These are phyloP conservation scores for Zygnema circumcarinatum DNA, from an alignment of 139 green algal genomes.

Conservation along the genomic window DNA sequence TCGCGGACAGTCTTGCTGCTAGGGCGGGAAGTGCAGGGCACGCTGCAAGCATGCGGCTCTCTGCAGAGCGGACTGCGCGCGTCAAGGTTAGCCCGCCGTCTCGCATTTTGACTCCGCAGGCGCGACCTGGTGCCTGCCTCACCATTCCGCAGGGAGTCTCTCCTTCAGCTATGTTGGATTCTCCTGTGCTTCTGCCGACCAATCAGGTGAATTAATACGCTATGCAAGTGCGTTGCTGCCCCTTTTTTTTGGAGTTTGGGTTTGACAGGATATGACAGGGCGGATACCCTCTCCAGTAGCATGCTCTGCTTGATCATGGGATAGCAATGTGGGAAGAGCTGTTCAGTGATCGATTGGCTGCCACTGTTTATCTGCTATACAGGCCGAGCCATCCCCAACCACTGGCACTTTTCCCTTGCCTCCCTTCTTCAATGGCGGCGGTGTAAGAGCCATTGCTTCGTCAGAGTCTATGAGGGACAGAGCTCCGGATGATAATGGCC, in stretches of 20 bases:
- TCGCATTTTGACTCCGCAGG: background rate
- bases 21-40: too few relatives aligned
- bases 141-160: background rate
- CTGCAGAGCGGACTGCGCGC: background rate
- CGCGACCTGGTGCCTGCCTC: background rate
- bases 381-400: constrained; percentile 39
- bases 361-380: background rate
- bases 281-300: background rate
- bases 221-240: background rate
- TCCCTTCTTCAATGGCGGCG: constrained; percentile 34
- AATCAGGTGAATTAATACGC: constrained; percentile 21
- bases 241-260: background rate
- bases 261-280: background rate
- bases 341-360: background rate
- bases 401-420: constrained; percentile 38
- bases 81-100: constrained; percentile 12
- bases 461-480: constrained; percentile 10
- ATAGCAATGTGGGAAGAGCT: background rate
- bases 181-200: constrained; percentile 7
- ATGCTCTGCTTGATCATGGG: background rate
- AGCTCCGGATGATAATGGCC: background rate
- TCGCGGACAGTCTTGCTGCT: too few relatives aligned
- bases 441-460: background rate
- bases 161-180: constrained; percentile 17
- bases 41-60: too few relatives aligned